Base-by-base conservation (phyloP, 306 rosid genomes). In the Quercus mongolica region DNA sequence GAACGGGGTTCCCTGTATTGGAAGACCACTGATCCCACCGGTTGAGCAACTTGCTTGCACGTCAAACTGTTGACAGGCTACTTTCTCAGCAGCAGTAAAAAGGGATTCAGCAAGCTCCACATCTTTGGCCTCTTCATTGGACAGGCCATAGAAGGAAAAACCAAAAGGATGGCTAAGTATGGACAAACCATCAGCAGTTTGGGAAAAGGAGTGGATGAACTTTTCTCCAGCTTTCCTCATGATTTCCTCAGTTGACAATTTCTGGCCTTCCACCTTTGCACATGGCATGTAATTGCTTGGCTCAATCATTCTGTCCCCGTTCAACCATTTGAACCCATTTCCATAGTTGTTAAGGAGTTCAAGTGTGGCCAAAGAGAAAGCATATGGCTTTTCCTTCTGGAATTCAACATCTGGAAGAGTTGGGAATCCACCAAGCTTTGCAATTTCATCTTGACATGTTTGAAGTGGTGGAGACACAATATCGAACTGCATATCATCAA, bases 41-140 rank as follows among this genome's bases (percentile, higher is more conserved):
- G 1, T 61, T 35, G 6, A 92, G 88, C 52, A 90, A 46, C 8
- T 85, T 85, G 25, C 54, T 25, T 7, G 90, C 91, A 1, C 88
- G 86, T 82, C 87, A 19, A 76, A 88, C 18, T 89, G 95, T 41
- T 87, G 82, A 20, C 30, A 56, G 2, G 89, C 94, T 1, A 90
- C 83, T 83, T 88, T 89, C 86, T 92, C 96, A n/a, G 91, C 92
- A 74, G 86, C 82, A 67, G 89, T 79, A 18, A 92, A 85, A 68
- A 92, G 96, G 35, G 87, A 71, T 54, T 89, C 90, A 14, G 82
- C 94, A 17, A 92, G 91, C 76, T 65, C 86, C 33, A 85, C 85
- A 21, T 88, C 90, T 19, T 71, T 81, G 72, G 62, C 84, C 62
- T 88, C 92, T 77, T 85, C 91, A 46, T 28, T 23, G 15, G 96